A percentile compares a stretch with the other conserved stretches of the same genome.
These are phyloP conservation scores for Rhodotorula glutinis DNA, from an alignment of 1,284 basidiomycete species.

Conservation along the genomic window DNA sequence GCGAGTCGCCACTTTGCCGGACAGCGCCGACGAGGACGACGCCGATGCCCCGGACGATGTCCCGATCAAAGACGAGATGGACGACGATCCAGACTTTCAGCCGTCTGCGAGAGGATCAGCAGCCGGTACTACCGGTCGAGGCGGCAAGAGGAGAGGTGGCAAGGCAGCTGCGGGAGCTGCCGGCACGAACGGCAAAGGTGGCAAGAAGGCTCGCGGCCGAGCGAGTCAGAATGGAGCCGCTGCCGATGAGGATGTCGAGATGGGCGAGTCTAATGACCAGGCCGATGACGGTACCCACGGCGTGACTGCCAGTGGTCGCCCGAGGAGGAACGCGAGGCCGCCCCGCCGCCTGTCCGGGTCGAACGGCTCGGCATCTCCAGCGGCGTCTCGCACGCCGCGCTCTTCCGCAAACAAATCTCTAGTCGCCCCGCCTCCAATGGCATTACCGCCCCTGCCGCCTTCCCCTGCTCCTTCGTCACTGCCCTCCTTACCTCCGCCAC, in stretches of 20 bases:
- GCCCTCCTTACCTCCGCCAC: too few species aligned
- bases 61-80: background rate
- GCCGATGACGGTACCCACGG: background rate
- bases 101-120: background rate
- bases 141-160: conserved; percentile 1
- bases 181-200: background rate
- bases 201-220: background rate
- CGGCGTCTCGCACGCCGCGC: too few species aligned
- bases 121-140: background rate
- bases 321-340: background rate
- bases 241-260: conserved; percentile 18
- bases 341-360: background rate
- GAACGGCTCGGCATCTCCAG: background rate
- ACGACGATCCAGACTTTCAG: conserved; percentile 18
- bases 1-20: background rate
- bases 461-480: too few species aligned
- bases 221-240: background rate
- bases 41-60: conserved; percentile 3
- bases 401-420: too few species aligned
- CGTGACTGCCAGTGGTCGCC: background rate
- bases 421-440: too few species aligned
- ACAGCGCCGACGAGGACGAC: background rate
- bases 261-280: background rate
- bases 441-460: too few species aligned
- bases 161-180: background rate